Evolutionary conservation across 768 basidiomycete genomes (phyloP).

Genomic region (Termitomyces sp.): DNA sequence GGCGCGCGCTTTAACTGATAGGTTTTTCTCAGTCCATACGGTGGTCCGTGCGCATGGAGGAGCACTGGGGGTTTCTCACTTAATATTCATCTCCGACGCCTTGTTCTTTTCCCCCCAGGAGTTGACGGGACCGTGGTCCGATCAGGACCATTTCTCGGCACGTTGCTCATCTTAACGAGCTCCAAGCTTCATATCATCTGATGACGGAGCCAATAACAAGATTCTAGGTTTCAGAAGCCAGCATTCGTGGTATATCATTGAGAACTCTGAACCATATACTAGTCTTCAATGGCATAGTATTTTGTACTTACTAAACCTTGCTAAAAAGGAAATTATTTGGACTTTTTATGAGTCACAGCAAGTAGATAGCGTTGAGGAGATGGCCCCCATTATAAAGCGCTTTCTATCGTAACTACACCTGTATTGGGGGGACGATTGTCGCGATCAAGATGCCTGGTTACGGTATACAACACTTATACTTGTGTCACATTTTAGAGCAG

Average conservation of each 20-base stretch:
- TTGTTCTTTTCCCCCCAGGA: background rate
- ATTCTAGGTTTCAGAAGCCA: too few species aligned
- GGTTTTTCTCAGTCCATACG: background rate
- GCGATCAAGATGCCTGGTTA: too few species aligned
- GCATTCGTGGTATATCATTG: background rate
- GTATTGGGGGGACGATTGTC: too few species aligned
- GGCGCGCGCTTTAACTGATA: background rate
- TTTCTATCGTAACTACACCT: too few species aligned
- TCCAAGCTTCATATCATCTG: background rate
- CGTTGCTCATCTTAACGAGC: background rate
- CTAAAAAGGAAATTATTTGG: too few species aligned
- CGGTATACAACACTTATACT: too few species aligned
- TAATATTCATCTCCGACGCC: background rate
- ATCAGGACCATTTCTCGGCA: background rate
- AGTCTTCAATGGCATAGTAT: too few species aligned
- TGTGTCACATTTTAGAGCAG: too few species aligned
- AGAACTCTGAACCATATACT: background rate
- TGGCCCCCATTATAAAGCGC: too few species aligned
- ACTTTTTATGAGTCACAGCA: too few species aligned
- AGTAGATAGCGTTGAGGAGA: too few species aligned
- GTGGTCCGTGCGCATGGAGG: background rate
- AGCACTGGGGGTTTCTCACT: background rate
- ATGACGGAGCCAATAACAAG: background rate
- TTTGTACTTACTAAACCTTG: too few species aligned
- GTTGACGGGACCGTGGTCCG: background rate